These are phyloP conservation scores for Marasmius sp. DNA, from an alignment of 1,284 basidiomycete species.

Conservation along the genomic window DNA sequence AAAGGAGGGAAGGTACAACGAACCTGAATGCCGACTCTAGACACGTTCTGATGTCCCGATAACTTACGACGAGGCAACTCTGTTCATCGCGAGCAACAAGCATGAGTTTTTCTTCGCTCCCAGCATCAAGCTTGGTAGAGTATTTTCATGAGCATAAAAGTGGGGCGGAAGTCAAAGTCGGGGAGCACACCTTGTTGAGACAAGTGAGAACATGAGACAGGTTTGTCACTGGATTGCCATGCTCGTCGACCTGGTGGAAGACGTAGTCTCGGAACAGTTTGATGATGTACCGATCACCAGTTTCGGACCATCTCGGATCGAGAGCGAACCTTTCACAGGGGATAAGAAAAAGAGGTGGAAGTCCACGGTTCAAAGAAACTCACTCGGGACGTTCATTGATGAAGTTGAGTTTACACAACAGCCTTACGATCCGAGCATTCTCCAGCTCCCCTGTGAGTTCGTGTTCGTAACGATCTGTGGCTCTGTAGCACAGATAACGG, in stretches of 20 bases:
- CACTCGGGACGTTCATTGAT: slow-evolving; percentile 98
- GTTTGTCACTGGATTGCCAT: slow-evolving; percentile 88
- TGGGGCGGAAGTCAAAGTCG: slow-evolving; percentile 1
- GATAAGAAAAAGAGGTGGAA: slow-evolving; percentile 3
- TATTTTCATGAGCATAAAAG: background rate
- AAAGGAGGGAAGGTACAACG: slow-evolving; percentile 18
- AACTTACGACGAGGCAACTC: slow-evolving; percentile 94
- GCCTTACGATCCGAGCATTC: slow-evolving; percentile 90
- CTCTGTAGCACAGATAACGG: slow-evolving; percentile 39
- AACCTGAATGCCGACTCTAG: slow-evolving; percentile 78
- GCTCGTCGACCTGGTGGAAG: slow-evolving; percentile 95
- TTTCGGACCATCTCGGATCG: slow-evolving; percentile 96
- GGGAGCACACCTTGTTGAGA: slow-evolving; percentile 75
- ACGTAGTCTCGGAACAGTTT: slow-evolving; percentile 98
- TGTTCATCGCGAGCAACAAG: slow-evolving; percentile 93
- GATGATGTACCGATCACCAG: slow-evolving; percentile 96
- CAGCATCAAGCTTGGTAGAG: slow-evolving; percentile 78
- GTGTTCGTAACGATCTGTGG: slow-evolving; percentile 80
- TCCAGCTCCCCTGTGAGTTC: slow-evolving; percentile 92
- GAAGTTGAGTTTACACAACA: slow-evolving; percentile 94
- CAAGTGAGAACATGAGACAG: slow-evolving; percentile 88
- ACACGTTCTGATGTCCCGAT: slow-evolving; percentile 88
- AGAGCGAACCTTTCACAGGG: slow-evolving; percentile 74
- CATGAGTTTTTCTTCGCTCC: slow-evolving; percentile 93
- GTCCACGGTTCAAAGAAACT: slow-evolving; percentile 28